Evolutionary conservation across 2,329 filamentous ascomycete species (phyloP), one percentile per base, ranked within the genome.

Genomic region (Monilinia polystroma): DNA sequence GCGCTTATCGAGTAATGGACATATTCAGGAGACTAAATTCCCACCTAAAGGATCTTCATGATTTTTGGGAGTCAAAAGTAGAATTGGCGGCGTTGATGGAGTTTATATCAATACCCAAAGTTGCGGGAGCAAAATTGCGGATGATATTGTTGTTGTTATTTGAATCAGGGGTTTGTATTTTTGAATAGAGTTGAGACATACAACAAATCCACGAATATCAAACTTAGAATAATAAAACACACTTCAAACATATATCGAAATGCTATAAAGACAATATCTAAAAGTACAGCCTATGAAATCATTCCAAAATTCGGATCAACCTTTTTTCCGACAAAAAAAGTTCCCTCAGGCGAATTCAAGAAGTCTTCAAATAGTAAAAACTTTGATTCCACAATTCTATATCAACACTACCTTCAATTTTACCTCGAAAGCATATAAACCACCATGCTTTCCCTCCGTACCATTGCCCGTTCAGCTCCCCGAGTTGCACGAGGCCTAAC

Each of bases 11-110:
- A 86, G 83, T 66, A 82, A 84, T 41, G 92, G 92, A 4, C 80
- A 78, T 16, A 83, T 87, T 69, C 85, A 87, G 73, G 80, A 87
- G n/a, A 90, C 90, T 32, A 89, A 83, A 68, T 97, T 97, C 75
- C 94, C 93, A 26, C 92, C 92, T 3, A 87, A 84, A 72, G 84
- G 83, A 53, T 66, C 74, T 55, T 71, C 73, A 67, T 77, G 68
- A 75, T 58, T 41, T 18, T 14, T 10, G 16, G 41, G 12, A 63
- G n/a, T 63, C 47, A 53, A 55, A 3, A 51, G 23, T 43, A n/a
- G 43, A 38, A 52, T n/a, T 58, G 66, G 66, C 47, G 58, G 66
- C 68, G 69, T 62, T 54, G 29, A 59, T 45, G 51, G 54, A 68
- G 69, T 66, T 70, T 69, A 64, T 32, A 41, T 58, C 58, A 55